phyloP scores from a whole-genome alignment of 192 early-diverging fungal genomes.

The Dissophora ornata region DNA sequence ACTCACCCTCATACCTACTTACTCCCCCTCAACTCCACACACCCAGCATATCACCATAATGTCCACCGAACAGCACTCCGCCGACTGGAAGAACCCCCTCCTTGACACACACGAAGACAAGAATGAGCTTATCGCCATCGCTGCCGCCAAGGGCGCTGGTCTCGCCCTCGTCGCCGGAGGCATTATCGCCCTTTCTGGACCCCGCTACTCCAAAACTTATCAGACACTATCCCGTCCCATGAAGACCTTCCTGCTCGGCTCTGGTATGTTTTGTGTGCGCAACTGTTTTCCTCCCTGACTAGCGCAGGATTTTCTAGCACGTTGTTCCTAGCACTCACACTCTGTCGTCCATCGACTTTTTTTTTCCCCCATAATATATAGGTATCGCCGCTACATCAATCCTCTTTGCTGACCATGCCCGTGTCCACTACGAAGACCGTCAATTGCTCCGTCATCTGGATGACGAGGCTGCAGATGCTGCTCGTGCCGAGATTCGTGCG shows the following conservation, averaged over 20 bases:
- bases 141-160: conserved; percentile 50
- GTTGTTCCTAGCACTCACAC: no score
- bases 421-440: conserved; percentile 51
- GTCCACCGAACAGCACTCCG: not conserved
- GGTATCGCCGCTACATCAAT: conserved; percentile 40
- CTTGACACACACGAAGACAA: conserved; percentile 15
- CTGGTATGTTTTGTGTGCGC: conserved; percentile 46
- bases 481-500: conserved; percentile 45
- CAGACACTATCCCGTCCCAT: conserved; percentile 31
- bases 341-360: no score
- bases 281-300: no score
- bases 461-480: conserved; percentile 39
- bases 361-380: conserved; percentile 7
- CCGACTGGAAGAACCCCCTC: conserved; percentile 28
- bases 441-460: conserved; percentile 51
- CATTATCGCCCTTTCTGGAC: conserved; percentile 33
- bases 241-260: conserved; percentile 48
- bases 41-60: not conserved
- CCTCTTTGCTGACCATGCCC: conserved; percentile 47
- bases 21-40: not conserved
- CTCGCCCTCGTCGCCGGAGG: conserved; percentile 49
- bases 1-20: no score
- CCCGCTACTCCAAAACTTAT: conserved; percentile 43
- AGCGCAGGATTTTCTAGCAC: no score
- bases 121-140: conserved; percentile 15